Evolutionary conservation across 306 rosid genomes (phyloP), one percentile per base, ranked within the genome.

Genomic region (Nissolia schottii): DNA sequence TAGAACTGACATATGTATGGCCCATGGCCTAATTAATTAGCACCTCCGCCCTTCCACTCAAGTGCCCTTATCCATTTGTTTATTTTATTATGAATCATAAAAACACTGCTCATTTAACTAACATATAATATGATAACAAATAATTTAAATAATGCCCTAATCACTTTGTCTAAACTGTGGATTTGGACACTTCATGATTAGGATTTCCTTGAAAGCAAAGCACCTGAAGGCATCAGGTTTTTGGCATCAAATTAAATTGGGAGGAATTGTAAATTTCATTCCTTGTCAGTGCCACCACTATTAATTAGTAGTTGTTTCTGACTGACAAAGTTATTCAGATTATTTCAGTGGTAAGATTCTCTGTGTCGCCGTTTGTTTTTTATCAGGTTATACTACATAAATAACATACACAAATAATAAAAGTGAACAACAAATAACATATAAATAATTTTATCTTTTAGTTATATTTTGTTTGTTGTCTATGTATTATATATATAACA

Each of bases 11-110:
- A 2, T 28, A 34, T 4, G 29, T 38, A 53, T 66, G 71, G 73
- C 22, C 73, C 70, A 63, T 37, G 14, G 14, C 49, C 16, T n/a
- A 34, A n/a, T n/a, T n/a, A n/a, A n/a, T n/a, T n/a, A 37, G n/a
- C 19, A 16, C 16, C 54, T 50, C 53, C 19, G 37, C 35, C 18
- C 70, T 43, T 59, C 75, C 82, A 41, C 35, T 79, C 41, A 32
- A 53, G 37, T 77, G 78, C 88, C 88, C 75, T 71, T 80, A 84
- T 80, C 83, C 72, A 22, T 60, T n/a, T 22, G 14, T 43, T 54
- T 79, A 34, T 50, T 71, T 71, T 51, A 76, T 76, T 13, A 67
- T 58, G 6, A 7, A 66, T 22, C 16, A 7, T 48, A 20, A 4
- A 15, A 20, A 3, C 53, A 46, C 2, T 6, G 29, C 15, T 67